Evolutionary conservation across 192 early-diverging fungal species (phyloP), one percentile per base, ranked within the genome.

Genomic region (Entomortierella beljakovae): DNA sequence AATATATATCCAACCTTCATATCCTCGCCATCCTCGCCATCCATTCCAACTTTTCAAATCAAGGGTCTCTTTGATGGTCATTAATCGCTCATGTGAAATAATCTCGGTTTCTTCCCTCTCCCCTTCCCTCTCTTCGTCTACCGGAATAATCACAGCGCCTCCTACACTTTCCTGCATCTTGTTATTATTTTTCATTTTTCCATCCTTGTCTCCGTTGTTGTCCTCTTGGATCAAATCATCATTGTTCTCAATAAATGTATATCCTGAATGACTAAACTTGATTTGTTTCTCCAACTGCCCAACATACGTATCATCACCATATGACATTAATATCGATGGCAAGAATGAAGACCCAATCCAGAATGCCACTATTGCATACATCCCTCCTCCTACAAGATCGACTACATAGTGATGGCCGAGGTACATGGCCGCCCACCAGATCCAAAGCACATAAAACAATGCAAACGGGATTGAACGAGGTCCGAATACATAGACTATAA

Each of bases 401-500:
- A 89, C 81, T 56, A 92, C 83, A 66, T 92, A 92, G 62, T 92
- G 90, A 64, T 91, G 91, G 1, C 85, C 84, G 4, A 91, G 69
- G 65, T 92, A 92, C 87, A 91, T 91, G 58, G 90, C 89, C 0
- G 90, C 85, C 90, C 88, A 90, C 91, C 91, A 92, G 62, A 92
- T 88, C 90, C 89, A 90, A 70, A 87, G 70, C 3, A 88, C 82
- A 73, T 92, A 91, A 22, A 68, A 15, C 25, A 85, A 40, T 11
- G 68, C 70, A 20, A 86, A 66, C 11, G 82, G 75, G 35, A 79
- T 65, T 10, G 80, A 48, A 26, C 67, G 70, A 15, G 87, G 87
- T 7, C 70, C 70, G 32, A 71, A 57, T 5, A 83, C 25, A 53
- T 79, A 81, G 16, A 82, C 63, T 15, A 86, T 31, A 53, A 92